These are phyloP conservation scores for Starmerella sp. DNA, from an alignment of 805 yeast species.

Conservation along the genomic window DNA sequence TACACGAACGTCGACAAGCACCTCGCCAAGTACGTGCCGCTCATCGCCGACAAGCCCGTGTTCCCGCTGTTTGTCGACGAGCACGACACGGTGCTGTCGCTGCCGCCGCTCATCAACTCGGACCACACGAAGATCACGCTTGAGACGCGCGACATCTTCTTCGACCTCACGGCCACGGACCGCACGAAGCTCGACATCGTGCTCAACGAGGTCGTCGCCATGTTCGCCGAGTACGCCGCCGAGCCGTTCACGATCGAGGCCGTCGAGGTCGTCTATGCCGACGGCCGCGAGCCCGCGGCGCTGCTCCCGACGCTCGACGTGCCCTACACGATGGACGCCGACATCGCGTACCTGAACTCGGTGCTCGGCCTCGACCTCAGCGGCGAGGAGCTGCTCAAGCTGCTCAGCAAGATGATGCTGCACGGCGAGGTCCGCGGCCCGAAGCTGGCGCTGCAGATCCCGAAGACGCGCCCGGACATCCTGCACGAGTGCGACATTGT, in stretches of 20 bases:
- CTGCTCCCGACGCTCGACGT: constrained; percentile 54
- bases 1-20: constrained; percentile 77
- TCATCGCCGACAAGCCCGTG: constrained; percentile 77
- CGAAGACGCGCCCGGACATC: constrained; percentile 91
- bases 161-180: constrained; percentile 93
- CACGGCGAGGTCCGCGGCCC: constrained; percentile 43
- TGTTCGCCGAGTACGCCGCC: constrained; percentile 83
- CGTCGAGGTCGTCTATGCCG: constrained; percentile 60
- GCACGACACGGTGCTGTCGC: constrained; percentile 64
- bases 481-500: constrained; percentile 95
- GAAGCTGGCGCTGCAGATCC: constrained; percentile 51
- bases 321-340: constrained; percentile 61
- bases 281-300: constrained; percentile 55
- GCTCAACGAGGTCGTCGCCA: constrained; percentile 81
- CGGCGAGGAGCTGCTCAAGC: constrained; percentile 52
- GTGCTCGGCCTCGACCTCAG: constrained; percentile 75
- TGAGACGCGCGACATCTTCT: constrained; percentile 75
- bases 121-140: constrained; percentile 79
- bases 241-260: constrained; percentile 84
- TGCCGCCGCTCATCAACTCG: constrained; percentile 96
- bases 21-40: constrained; percentile 75
- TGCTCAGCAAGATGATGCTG: constrained; percentile 74
- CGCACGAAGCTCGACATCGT: constrained; percentile 89
- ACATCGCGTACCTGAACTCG: constrained; percentile 76
- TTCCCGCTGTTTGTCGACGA: constrained; percentile 83